Evolutionary conservation across 169 alveolate genomes (phyloP).

Genomic region (Sarcocystis neurona): DNA sequence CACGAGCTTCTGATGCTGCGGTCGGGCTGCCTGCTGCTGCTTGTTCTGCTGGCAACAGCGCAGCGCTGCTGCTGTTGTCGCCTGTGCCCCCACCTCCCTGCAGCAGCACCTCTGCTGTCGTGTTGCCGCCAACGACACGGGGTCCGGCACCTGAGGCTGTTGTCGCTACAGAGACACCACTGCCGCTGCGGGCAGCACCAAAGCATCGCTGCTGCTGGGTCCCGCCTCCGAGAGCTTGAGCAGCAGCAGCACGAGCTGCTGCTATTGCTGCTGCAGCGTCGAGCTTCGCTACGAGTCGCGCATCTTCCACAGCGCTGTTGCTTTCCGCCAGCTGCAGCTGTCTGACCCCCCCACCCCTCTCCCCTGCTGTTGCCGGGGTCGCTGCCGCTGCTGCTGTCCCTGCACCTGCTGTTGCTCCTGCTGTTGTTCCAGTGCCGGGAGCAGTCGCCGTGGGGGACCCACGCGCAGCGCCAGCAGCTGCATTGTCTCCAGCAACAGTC

Average conservation of each 20-base stretch:
- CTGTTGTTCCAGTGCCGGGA: neutral
- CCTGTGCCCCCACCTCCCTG: too few relatives aligned
- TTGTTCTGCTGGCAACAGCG: too few relatives aligned
- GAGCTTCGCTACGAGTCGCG: neutral
- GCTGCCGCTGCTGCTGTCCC: slow-evolving; percentile 3
- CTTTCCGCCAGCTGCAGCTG: too few relatives aligned
- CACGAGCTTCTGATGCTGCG: too few relatives aligned
- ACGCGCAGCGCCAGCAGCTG: slow-evolving; percentile 27
- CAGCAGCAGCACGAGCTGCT: slow-evolving; percentile 20
- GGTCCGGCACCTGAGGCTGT: too few relatives aligned
- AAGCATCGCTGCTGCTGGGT: too few relatives aligned
- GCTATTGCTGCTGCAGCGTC: neutral
- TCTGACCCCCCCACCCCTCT: neutral
- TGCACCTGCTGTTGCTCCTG: neutral
- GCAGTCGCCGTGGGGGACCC: slow-evolving; percentile 26
- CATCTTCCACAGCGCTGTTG: slow-evolving; percentile 10
- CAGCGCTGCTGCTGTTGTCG: too few relatives aligned
- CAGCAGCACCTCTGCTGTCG: too few relatives aligned
- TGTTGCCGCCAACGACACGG: too few relatives aligned
- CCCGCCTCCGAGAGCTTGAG: neutral
- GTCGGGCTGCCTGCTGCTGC: too few relatives aligned
- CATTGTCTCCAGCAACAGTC: slow-evolving; percentile 3
- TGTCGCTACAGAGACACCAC: too few relatives aligned
- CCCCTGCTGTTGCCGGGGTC: neutral
- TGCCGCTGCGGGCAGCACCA: too few relatives aligned